Evolutionary conservation across 495 filamentous ascomycete species (phyloP).

Genomic region (Aspergillus panamensis): DNA sequence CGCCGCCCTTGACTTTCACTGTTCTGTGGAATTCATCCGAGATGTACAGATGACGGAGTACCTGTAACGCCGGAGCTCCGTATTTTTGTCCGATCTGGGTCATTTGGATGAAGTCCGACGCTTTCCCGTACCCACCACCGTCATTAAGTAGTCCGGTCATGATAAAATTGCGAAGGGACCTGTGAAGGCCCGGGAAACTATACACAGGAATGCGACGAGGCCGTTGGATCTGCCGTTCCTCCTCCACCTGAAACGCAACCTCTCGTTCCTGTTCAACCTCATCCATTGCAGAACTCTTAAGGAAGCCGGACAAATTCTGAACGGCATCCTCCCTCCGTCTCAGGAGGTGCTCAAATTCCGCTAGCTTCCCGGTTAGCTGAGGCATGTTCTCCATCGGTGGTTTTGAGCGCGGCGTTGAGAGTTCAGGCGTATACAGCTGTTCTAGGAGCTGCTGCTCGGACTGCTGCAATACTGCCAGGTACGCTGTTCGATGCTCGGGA

Average conservation of each 20-base stretch:
- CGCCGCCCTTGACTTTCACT: conserved; percentile 19
- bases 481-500: conserved; percentile 27
- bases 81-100: conserved; percentile 38
- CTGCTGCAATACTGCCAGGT: conserved; percentile 37
- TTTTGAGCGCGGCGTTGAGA: conserved; percentile 12
- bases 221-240: conserved; percentile 39
- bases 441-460: conserved; percentile 44
- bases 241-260: conserved; percentile 22
- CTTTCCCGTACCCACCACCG: conserved; percentile 1
- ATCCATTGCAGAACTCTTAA: conserved; percentile 35
- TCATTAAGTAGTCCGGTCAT: conserved; percentile 5
- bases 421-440: conserved; percentile 39
- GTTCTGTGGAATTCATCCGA: conserved; percentile 42
- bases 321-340: conserved; percentile 18
- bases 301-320: conserved; percentile 4
- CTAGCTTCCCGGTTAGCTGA: conserved; percentile 15
- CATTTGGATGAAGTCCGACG: conserved; percentile 29
- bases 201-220: conserved; percentile 37
- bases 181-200: conserved; percentile 33
- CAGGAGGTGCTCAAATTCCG: conserved; percentile 22
- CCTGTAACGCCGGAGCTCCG: conserved; percentile 17
- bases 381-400: background rate
- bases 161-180: conserved; percentile 33
- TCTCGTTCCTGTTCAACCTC: conserved; percentile 54
- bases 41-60: conserved; percentile 30